phyloP scores from a whole-genome alignment of 768 basidiomycete genomes.

The Grammothele lineata region DNA sequence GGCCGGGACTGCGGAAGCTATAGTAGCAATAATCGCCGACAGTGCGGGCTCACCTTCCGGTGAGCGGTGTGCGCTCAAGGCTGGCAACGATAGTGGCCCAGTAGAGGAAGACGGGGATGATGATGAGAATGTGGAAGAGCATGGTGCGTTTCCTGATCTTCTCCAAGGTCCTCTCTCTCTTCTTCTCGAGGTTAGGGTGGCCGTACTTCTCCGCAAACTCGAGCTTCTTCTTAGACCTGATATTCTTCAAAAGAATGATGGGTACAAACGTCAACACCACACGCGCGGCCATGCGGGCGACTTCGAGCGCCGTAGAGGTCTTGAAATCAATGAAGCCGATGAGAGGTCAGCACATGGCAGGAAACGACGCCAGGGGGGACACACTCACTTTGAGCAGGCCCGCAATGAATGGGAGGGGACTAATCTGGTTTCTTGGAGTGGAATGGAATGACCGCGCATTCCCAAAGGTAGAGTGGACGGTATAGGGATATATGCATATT shows the following conservation, averaged over 20 bases:
- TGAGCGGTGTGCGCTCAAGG: constrained; percentile 74
- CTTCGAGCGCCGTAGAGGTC: constrained; percentile 70
- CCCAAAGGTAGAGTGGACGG: background rate
- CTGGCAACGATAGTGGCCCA: constrained; percentile 70
- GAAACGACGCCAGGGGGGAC: background rate
- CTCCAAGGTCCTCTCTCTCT: constrained; percentile 42
- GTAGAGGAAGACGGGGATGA: constrained; percentile 59
- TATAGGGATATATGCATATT: background rate
- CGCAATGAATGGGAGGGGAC: constrained; percentile 51
- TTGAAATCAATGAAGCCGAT: constrained; percentile 25
- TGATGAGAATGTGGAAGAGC: constrained; percentile 50
- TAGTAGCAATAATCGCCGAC: too few species aligned
- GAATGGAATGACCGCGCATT: constrained; percentile 36
- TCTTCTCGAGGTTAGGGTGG: constrained; percentile 50
- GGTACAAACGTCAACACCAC: constrained; percentile 76
- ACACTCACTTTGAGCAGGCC: constrained; percentile 59
- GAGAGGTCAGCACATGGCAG: constrained; percentile 3
- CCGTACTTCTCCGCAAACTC: constrained; percentile 43
- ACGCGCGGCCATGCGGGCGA: constrained; percentile 66
- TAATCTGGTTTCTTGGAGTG: constrained; percentile 29
- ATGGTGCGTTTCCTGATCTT: constrained; percentile 46
- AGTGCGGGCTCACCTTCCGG: constrained; percentile 61
- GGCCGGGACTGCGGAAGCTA: too few species aligned
- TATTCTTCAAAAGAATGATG: constrained; percentile 56
- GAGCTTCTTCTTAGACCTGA: constrained; percentile 46